Conservation (phyloP, 202 grass and related monocot species). For the Eragrostis tef region DNA sequence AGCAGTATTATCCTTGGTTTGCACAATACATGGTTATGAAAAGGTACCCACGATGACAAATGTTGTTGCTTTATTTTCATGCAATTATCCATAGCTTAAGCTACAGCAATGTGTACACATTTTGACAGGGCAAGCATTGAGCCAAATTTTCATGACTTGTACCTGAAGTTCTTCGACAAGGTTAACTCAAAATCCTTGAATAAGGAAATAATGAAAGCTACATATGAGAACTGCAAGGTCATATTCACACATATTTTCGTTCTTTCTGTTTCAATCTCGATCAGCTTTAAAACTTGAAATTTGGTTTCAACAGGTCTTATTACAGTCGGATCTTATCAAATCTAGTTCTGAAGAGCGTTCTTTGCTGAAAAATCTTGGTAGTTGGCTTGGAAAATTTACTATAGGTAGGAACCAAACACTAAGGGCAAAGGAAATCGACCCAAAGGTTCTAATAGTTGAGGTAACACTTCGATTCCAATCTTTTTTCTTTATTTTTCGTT, state of each 20-base stretch:
- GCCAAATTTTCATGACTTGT: slow-evolving; percentile 97
- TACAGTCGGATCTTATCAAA: slow-evolving; percentile 94
- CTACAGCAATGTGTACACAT: slow-evolving; percentile 9
- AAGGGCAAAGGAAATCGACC: slow-evolving; percentile 96
- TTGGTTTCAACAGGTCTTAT: slow-evolving; percentile 67
- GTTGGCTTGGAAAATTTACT: slow-evolving; percentile 96
- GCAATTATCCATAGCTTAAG: not conserved
- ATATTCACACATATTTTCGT: slow-evolving; percentile 14
- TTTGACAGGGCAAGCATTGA: slow-evolving; percentile 88
- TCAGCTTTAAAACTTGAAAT: slow-evolving; percentile 31
- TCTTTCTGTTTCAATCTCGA: not conserved
- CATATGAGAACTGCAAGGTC: slow-evolving; percentile 99
- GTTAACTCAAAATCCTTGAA: slow-evolving; percentile 84
- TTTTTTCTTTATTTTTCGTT: slow-evolving; percentile 23
- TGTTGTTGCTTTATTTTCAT: slow-evolving; percentile 25
- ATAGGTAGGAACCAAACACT: slow-evolving; percentile 95
- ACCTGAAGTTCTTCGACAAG: slow-evolving; percentile 93
- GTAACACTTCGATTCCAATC: slow-evolving; percentile 33
- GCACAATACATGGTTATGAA: slow-evolving; percentile 99
- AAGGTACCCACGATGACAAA: slow-evolving; percentile 57
- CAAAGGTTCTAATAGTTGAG: slow-evolving; percentile 90
- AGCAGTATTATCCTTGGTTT: slow-evolving; percentile 92
- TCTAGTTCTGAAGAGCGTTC: slow-evolving; percentile 98
- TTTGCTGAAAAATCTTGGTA: slow-evolving; percentile 98
- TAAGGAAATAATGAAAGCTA: slow-evolving; percentile 95